Base-by-base conservation (phyloP, 2,329 filamentous ascomycete genomes). In the Pyrenochaeta sp. region DNA sequence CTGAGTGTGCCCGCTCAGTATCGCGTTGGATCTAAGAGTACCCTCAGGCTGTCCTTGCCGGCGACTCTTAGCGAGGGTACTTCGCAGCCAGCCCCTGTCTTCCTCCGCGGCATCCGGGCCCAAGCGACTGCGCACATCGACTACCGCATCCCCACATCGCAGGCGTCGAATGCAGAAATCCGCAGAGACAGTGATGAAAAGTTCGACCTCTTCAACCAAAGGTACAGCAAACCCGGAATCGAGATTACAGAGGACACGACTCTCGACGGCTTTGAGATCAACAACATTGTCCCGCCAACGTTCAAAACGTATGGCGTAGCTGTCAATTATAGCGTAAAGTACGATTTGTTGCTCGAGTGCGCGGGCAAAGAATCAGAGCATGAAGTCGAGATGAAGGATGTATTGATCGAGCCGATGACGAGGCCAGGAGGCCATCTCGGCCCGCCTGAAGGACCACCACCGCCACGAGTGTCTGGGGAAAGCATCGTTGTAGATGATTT, bases 261-360 rank as follows among this genome's bases (percentile, higher is more conserved):
- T 2, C 17, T 61, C n/a, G 32, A 60, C 6, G 50, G 49, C 11
- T 57, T 64, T 20, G 52, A 51, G 9, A 55, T 66, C 44, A 64
- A 49, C 46, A 54, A 40, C 4, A 43, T 56, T 14, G 52, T 66
- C 6, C 56, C 57, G 3, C 63, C 66, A 3, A 56, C 56, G 1
- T 68, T 68, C 29, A 56, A 46, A 17, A 64, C 63, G 9, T 67
- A 67, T 18, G 55, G 58, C 3, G 29, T 67, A 1, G 55, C 59
- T 5, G 32, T 61, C 14, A 36, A 31, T 4, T 67, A 68, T 32
- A 56, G 59, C 31, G 45, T 68, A 31, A 53, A 45, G 20, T 61
- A 63, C 11, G 54, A 59, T n/a, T 17, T 67, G 9, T 43, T 64
- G 30, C 39, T 68, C 4, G 61, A 59, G 11, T 63, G 64, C 21